These are phyloP conservation scores for Knufia petricola DNA, from an alignment of 2,329 filamentous ascomycete genomes.

Conservation along the genomic window DNA sequence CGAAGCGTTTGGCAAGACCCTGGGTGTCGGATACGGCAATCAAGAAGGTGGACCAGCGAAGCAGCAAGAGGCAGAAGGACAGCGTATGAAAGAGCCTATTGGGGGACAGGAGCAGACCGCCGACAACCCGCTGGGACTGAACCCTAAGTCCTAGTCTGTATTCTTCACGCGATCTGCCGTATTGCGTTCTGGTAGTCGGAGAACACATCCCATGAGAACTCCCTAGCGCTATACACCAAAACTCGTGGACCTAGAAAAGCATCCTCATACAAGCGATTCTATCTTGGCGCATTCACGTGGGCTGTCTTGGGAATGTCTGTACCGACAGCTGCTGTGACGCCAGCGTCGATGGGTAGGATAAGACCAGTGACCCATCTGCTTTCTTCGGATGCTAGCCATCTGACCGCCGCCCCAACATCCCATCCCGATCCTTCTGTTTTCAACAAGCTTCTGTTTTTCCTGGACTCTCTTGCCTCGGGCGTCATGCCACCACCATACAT, in stretches of 20 bases:
- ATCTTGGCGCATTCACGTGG: constrained; percentile 27
- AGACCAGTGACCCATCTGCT: constrained; percentile 45
- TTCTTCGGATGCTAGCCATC: constrained; percentile 44
- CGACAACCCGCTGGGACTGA: constrained; percentile 24
- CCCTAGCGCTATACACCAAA: too few species aligned
- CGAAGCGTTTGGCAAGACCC: constrained; percentile 19
- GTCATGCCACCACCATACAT: constrained; percentile 44
- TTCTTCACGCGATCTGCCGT: too few species aligned
- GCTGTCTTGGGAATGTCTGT: constrained; percentile 33
- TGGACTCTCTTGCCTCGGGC: constrained; percentile 39
- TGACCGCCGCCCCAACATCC: constrained; percentile 44
- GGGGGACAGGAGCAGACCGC: constrained; percentile 23
- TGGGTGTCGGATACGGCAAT: constrained; percentile 22
- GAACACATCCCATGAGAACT: too few species aligned
- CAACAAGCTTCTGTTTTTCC: constrained; percentile 42
- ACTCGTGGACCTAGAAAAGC: too few species aligned
- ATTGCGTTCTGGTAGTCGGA: too few species aligned
- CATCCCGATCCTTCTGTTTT: constrained; percentile 46
- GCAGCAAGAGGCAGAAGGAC: constrained; percentile 16
- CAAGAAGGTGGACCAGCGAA: constrained; percentile 22
- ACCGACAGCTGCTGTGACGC: constrained; percentile 36
- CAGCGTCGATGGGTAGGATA: constrained; percentile 41
- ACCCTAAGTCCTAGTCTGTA: constrained; percentile 7
- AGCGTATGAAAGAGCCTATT: constrained; percentile 20
- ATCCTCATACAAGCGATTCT: too few species aligned